Conservation (phyloP, 139 green algal genomes). For the Coccomyxa sp. region DNA sequence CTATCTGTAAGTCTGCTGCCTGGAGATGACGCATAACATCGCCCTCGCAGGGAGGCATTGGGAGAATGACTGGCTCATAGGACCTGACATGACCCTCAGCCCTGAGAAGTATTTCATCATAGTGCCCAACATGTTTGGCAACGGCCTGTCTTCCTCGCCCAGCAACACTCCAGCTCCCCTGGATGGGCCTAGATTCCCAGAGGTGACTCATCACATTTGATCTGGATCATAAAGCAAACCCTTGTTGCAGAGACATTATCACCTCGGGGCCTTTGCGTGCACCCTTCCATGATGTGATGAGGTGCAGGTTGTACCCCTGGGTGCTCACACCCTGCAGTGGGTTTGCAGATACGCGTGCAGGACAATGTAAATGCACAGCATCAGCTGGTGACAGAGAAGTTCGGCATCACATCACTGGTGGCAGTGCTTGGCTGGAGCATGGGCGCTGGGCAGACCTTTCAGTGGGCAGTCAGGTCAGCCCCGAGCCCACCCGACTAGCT, state of each 20-base stretch:
- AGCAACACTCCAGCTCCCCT: conserved; percentile 8
- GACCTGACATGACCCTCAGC: conserved; percentile 3
- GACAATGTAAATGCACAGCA: conserved; percentile 14
- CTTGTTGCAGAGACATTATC: neutral
- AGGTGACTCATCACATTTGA: neutral
- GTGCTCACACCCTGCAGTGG: neutral
- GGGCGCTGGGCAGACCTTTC: conserved; percentile 14
- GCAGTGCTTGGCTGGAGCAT: conserved; percentile 11
- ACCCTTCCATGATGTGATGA: neutral
- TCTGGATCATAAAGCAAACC: neutral
- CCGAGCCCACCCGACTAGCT: neutral
- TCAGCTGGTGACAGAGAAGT: conserved; percentile 7
- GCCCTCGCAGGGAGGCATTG: conserved; percentile 2
- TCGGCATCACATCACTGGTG: conserved; percentile 11
- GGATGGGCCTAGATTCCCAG: conserved; percentile 1
- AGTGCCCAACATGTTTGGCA: conserved; percentile 15
- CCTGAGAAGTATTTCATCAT: conserved; percentile 11
- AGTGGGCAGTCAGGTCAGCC: conserved; percentile 7
- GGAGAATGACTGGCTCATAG: conserved; percentile 17
- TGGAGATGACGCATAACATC: too few relatives aligned
- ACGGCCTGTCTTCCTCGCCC: conserved; percentile 7
- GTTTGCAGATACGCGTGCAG: conserved; percentile 4
- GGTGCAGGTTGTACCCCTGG: neutral
- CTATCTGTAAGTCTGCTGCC: neutral
- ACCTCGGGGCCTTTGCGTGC: too few relatives aligned